Evolutionary conservation across 345 rosid species (phyloP).

Genomic region (Salix udensis): DNA sequence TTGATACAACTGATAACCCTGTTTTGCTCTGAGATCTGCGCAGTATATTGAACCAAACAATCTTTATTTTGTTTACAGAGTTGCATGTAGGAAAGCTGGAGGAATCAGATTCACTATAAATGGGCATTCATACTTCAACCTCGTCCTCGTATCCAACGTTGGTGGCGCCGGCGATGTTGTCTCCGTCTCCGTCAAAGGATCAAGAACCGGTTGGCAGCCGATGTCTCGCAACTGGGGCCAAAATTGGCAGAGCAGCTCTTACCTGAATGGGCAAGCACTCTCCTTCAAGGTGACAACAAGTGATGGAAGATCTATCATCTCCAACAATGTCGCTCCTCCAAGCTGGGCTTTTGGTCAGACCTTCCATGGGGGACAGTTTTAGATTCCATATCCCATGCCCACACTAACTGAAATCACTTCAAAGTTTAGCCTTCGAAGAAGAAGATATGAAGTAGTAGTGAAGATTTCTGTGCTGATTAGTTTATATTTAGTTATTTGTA

Average conservation of each 20-base stretch:
- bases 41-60: background rate
- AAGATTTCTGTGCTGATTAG: background rate
- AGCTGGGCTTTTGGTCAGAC: conserved; percentile 31
- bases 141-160: conserved; percentile 23
- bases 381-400: background rate
- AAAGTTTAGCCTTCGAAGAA: background rate
- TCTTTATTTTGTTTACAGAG: conserved; percentile 3
- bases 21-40: background rate
- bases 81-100: conserved; percentile 19
- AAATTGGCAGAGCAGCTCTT: conserved; percentile 28
- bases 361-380: conserved; percentile 21
- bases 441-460: background rate
- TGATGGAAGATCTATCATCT: conserved; percentile 12
- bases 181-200: conserved; percentile 18
- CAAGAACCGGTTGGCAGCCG: conserved; percentile 20
- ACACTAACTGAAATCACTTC: background rate
- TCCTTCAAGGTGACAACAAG: conserved; percentile 27
- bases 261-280: conserved; percentile 21
- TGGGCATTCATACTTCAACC: conserved; percentile 29
- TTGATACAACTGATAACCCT: no score
- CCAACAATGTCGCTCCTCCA: conserved; percentile 20
- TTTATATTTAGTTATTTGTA: no score
- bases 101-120: conserved; percentile 27
- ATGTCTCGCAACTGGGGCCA: conserved; percentile 35
- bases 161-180: conserved; percentile 29